Conservation (phyloP, 208 protist genomes). For the Leishmania gerbilli region DNA sequence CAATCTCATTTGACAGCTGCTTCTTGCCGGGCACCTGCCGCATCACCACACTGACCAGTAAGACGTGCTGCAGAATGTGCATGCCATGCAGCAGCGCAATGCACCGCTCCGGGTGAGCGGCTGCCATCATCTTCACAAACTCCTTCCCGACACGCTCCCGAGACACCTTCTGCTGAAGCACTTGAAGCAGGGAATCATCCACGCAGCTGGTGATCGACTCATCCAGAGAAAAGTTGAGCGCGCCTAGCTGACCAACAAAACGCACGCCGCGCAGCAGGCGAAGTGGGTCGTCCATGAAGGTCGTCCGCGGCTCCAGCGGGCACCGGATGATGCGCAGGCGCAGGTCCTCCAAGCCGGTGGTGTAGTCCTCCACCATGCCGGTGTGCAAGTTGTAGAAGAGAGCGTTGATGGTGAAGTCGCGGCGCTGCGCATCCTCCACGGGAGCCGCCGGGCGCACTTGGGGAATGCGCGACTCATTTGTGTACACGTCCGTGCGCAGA, state of each 20-base stretch:
- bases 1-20: slow-evolving; percentile 43
- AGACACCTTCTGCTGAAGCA: slow-evolving; percentile 80
- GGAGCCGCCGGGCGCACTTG: slow-evolving; percentile 74
- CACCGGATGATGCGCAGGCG: slow-evolving; percentile 86
- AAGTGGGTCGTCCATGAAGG: slow-evolving; percentile 95
- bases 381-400: slow-evolving; percentile 99
- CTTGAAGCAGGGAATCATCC: slow-evolving; percentile 48
- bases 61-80: slow-evolving; percentile 61
- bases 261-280: slow-evolving; percentile 93
- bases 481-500: slow-evolving; percentile 95
- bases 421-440: slow-evolving; percentile 94
- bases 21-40: slow-evolving; percentile 43
- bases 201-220: slow-evolving; percentile 51
- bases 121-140: slow-evolving; percentile 80
- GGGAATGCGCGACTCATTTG: slow-evolving; percentile 91
- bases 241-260: slow-evolving; percentile 90
- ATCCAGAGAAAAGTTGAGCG: slow-evolving; percentile 87
- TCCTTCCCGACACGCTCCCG: slow-evolving; percentile 87
- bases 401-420: slow-evolving; percentile 99
- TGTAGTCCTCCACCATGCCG: slow-evolving; percentile 95
- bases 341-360: slow-evolving; percentile 91
- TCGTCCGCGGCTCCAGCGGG: slow-evolving; percentile 79
- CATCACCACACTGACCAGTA: slow-evolving; percentile 69
- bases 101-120: slow-evolving; percentile 57
- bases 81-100: slow-evolving; percentile 57